Base-by-base conservation (phyloP, 2,329 filamentous ascomycete species). In the Penicillium janthinellum region DNA sequence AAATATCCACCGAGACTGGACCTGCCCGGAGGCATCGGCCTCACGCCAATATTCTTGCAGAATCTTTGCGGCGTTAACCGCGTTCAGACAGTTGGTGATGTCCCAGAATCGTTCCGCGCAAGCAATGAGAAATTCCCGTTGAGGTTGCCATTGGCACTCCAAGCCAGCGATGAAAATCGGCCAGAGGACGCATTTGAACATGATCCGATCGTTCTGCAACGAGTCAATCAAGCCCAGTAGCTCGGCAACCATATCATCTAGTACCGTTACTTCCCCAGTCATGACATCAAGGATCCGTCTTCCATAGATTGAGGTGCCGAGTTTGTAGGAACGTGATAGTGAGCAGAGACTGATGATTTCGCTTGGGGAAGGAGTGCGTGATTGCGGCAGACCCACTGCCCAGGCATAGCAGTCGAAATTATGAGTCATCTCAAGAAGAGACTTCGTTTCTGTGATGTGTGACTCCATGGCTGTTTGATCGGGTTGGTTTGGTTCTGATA, bases 171-270 rank as follows among this genome's bases (percentile, higher is more conserved):
- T 65, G 28, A 72, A 73, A 1, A 73, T 73, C 0, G 72, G 73
- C 73, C 73, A 75, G 0, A 75, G 65, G 15, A 74, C 60, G 34
- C 73, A 75, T 38, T 75, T 75, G 57, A 74, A 73, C 15, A 74
- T 53, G 8, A 59, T 50, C 2, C 60, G 41, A 15, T 74, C 61
- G 5, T 66, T 59, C 45, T 67, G 66, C 52, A 76, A 56, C 0
- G 57, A 58, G 20, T 63, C 57, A 28, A 73, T 71, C 14, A 69
- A 22, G 8, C 61, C 57, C 0, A 75, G 54, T 20, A 75, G 34
- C 17, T 73, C 67, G 1, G 55, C 56, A 4, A 74, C 57, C n/a
- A 70, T 34, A 14, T 63, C 58, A 11, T 67, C 64, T 44, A 68
- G 64, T 1, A 55, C 38, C 1, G 63, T 65, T 4, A 34, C 51